Percentiles rank a stretch among this genome's conserved stretches.
Evolutionary conservation across 495 filamentous ascomycete genomes (phyloP).

Genomic region (Elasticomyces elasticus): DNA sequence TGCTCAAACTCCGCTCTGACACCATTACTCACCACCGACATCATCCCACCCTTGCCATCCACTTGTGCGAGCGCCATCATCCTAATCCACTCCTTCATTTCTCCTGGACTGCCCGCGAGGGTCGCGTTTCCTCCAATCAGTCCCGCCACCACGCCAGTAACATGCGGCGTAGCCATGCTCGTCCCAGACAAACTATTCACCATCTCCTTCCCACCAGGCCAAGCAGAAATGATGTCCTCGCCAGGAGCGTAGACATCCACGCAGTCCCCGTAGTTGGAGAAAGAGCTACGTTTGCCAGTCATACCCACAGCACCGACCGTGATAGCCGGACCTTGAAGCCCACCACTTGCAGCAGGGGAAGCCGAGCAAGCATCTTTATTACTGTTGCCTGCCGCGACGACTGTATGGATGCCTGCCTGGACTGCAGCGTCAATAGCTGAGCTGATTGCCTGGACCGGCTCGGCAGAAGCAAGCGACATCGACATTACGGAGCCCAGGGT

Average conservation of each 20-base stretch:
- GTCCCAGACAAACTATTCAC: slow-evolving; percentile 32
- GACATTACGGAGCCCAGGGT: slow-evolving; percentile 34
- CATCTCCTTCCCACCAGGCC: slow-evolving; percentile 27
- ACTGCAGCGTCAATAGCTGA: slow-evolving; percentile 26
- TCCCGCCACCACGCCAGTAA: slow-evolving; percentile 44
- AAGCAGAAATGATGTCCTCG: slow-evolving; percentile 31
- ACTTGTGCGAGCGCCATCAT: slow-evolving; percentile 16
- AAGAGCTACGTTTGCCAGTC: slow-evolving; percentile 24
- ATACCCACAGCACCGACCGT: slow-evolving; percentile 33
- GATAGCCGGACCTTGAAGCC: slow-evolving; percentile 28
- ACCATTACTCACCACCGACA: slow-evolving; percentile 30
- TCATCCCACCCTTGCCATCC: slow-evolving; percentile 6
- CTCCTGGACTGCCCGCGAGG: slow-evolving; percentile 30
- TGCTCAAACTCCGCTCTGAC: slow-evolving; percentile 8
- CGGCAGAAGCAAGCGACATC: slow-evolving; percentile 33
- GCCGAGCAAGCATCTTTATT: slow-evolving; percentile 26
- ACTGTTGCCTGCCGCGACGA: slow-evolving; percentile 35
- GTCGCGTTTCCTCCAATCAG: slow-evolving; percentile 28
- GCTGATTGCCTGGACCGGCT: slow-evolving; percentile 23
- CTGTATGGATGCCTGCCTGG: slow-evolving; percentile 31
- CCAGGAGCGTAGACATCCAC: slow-evolving; percentile 39
- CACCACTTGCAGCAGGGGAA: slow-evolving; percentile 30
- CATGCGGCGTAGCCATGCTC: slow-evolving; percentile 39
- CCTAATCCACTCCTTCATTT: slow-evolving; percentile 35
- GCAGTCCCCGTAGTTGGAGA: slow-evolving; percentile 36